Percentiles rank a stretch among this genome's conserved stretches.
These are phyloP conservation scores for Phytophthora nicotianae DNA, from an alignment of 352 stramenopile genomes.

Conservation along the genomic window DNA sequence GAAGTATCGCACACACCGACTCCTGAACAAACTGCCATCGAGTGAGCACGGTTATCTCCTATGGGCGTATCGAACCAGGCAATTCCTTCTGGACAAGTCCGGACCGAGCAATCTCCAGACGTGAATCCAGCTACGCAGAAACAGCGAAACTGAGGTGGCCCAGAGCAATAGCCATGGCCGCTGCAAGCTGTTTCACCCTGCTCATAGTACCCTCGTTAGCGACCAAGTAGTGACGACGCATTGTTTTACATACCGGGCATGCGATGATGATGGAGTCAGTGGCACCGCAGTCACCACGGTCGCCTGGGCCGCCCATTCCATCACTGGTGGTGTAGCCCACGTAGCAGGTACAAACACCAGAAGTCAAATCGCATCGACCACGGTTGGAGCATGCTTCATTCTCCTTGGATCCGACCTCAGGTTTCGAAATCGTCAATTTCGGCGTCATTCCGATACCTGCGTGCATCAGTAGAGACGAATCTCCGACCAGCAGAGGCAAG, in stretches of 20 bases:
- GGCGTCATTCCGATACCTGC: conserved; percentile 55
- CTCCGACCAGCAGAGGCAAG: conserved; percentile 77
- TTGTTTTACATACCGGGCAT: conserved; percentile 43
- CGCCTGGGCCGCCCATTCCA: conserved; percentile 50
- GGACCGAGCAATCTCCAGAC: conserved; percentile 72
- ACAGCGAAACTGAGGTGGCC: conserved; percentile 71
- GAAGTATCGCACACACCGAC: conserved; percentile 66
- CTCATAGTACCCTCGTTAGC: neutral
- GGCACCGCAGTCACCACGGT: conserved; percentile 77
- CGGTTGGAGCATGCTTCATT: conserved; percentile 85
- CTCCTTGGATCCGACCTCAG: conserved; percentile 90
- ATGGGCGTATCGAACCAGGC: conserved; percentile 77
- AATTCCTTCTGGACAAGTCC: conserved; percentile 60
- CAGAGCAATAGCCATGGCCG: conserved; percentile 77
- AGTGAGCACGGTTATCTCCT: conserved; percentile 59
- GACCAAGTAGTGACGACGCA: neutral
- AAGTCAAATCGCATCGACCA: conserved; percentile 67
- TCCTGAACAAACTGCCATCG: conserved; percentile 61
- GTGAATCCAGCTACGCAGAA: conserved; percentile 63
- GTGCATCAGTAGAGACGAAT: conserved; percentile 60
- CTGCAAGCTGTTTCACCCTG: conserved; percentile 69
- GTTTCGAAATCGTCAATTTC: conserved; percentile 53
- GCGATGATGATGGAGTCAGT: conserved; percentile 52
- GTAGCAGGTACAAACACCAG: conserved; percentile 89
- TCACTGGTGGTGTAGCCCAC: conserved; percentile 77